A percentile compares a stretch with the other conserved stretches of the same genome.
phyloP scores from a whole-genome alignment of 2,329 filamentous ascomycete genomes.

The Pleurostoma richardsiae region DNA sequence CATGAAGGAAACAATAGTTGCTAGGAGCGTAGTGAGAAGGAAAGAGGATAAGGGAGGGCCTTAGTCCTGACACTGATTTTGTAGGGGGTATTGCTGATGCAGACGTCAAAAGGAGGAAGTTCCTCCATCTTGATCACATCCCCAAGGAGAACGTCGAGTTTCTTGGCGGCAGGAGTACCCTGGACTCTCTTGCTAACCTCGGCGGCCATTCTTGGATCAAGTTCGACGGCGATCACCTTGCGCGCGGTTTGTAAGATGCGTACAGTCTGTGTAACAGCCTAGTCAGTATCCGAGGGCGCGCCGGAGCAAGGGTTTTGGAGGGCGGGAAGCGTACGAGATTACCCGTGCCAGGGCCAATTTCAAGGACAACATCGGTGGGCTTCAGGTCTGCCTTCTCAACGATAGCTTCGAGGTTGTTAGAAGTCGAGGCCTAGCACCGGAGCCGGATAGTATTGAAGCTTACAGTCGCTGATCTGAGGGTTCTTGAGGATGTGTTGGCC shows the following conservation, averaged over 20 bases:
- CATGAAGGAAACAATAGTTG: too few species aligned
- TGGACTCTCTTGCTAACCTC: slow-evolving; percentile 78
- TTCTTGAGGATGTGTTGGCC: slow-evolving; percentile 92
- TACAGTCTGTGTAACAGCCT: slow-evolving; percentile 60
- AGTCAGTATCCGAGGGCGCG: slow-evolving; percentile 64
- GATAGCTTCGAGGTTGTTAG: slow-evolving; percentile 29
- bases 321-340: slow-evolving; percentile 49
- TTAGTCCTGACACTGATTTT: slow-evolving; percentile 47
- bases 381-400: slow-evolving; percentile 86
- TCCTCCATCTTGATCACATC: slow-evolving; percentile 86
- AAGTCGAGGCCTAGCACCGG: too few species aligned
- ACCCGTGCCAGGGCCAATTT: slow-evolving; percentile 86
- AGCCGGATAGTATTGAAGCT: slow-evolving; percentile 44
- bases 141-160: slow-evolving; percentile 81
- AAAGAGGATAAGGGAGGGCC: slow-evolving; percentile 81
- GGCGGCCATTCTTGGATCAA: slow-evolving; percentile 59
- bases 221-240: slow-evolving; percentile 76
- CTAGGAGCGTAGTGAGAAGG: slow-evolving; percentile 4
- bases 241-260: slow-evolving; percentile 85
- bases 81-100: slow-evolving; percentile 74
- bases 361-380: slow-evolving; percentile 83
- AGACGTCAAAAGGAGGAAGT: slow-evolving; percentile 66
- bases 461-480: slow-evolving; percentile 66
- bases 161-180: slow-evolving; percentile 76
- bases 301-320: slow-evolving; percentile 27